Percentiles rank a stretch among this genome's conserved stretches.
Evolutionary conservation across 345 rosid genomes (phyloP).

Genomic region (Firmiana major): DNA sequence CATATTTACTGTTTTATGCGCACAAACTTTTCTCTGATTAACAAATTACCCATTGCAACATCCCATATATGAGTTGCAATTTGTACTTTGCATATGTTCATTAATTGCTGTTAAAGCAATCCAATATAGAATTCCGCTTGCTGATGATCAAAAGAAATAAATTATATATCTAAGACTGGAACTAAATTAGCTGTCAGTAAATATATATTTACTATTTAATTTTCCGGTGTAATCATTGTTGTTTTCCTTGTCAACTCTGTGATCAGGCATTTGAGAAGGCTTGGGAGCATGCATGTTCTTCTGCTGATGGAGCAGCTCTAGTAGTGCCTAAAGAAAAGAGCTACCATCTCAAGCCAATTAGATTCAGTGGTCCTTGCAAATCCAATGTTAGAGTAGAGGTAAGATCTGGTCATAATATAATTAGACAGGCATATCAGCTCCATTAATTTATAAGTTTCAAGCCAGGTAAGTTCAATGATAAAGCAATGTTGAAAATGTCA

Average conservation of each 20-base stretch:
- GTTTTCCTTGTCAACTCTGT: neutral
- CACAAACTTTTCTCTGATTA: neutral
- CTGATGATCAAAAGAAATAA: too few species aligned
- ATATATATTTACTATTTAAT: neutral
- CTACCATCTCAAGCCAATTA: conserved; percentile 43
- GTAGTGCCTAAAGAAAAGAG: conserved; percentile 45
- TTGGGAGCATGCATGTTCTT: conserved; percentile 71
- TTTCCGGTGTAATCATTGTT: neutral
- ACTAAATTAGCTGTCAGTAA: too few species aligned
- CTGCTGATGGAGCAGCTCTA: conserved; percentile 33
- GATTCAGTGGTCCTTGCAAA: conserved; percentile 69
- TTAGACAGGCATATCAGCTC: neutral
- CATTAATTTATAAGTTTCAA: neutral
- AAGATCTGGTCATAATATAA: neutral
- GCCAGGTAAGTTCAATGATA: neutral
- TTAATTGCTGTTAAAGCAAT: too few species aligned
- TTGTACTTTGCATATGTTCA: neutral
- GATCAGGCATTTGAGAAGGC: conserved; percentile 61
- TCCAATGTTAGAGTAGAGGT: conserved; percentile 52
- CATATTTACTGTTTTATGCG: neutral
- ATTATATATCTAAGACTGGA: too few species aligned
- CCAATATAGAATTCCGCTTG: too few species aligned
- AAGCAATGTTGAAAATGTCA: conserved; percentile 12
- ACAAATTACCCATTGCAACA: neutral
- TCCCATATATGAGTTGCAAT: neutral